These are phyloP conservation scores for Vachellia pachyceras DNA, from an alignment of 306 rosid genomes.

Conservation along the genomic window DNA sequence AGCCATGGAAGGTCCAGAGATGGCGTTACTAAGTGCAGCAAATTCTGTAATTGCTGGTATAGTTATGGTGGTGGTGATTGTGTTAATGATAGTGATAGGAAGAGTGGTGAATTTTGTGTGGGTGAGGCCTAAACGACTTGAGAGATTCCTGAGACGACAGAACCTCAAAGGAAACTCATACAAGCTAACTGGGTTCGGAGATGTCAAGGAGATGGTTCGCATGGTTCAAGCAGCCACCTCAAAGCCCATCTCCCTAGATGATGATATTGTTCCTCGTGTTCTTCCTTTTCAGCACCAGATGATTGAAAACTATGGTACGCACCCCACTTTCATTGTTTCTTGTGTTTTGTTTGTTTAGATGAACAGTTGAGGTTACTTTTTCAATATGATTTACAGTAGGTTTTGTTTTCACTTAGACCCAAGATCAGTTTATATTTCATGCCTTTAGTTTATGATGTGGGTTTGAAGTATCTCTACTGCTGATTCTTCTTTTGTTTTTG, in stretches of 20 bases:
- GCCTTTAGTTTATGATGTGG: background rate
- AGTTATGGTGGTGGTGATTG: background rate
- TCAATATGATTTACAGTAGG: too few relatives aligned
- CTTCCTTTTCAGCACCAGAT: background rate
- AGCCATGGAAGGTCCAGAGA: background rate
- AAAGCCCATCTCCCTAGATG: background rate
- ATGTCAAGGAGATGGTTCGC: background rate
- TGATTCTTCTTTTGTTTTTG: too few relatives aligned
- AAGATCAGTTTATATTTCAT: too few relatives aligned
- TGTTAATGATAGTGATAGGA: background rate
- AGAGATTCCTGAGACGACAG: constrained; percentile 34
- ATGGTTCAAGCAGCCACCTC: background rate
- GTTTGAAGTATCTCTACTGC: too few relatives aligned
- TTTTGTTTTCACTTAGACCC: too few relatives aligned
- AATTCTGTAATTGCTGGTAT: background rate
- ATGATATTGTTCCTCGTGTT: background rate
- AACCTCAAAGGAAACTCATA: constrained; percentile 35
- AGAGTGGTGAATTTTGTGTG: constrained; percentile 25
- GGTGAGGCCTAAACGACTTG: constrained; percentile 1
- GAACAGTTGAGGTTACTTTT: too few relatives aligned
- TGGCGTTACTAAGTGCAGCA: too few relatives aligned
- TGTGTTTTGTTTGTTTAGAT: too few relatives aligned
- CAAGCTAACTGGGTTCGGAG: constrained; percentile 24
- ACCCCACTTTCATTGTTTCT: background rate
- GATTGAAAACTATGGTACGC: background rate